Conservation (phyloP, 108 stramenopile species). For the Discostella pseudostelligera region DNA sequence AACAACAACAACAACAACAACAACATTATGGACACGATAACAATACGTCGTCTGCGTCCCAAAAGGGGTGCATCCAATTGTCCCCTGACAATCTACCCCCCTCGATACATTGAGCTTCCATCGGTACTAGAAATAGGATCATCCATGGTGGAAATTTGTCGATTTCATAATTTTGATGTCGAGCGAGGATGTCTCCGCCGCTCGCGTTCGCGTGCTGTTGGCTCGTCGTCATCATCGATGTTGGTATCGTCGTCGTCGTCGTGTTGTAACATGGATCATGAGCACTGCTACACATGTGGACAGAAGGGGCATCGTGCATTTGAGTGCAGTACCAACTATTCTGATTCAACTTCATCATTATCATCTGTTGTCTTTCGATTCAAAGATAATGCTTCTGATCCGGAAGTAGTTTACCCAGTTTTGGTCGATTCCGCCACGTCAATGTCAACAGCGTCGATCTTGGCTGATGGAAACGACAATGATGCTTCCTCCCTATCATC, state of each 20-base stretch:
- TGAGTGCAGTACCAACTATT: slow-evolving; percentile 19
- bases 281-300: slow-evolving; percentile 33
- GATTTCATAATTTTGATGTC: slow-evolving; percentile 39
- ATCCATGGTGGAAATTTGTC: slow-evolving; percentile 27
- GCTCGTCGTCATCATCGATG: no score
- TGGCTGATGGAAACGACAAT: no score
- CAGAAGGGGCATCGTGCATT: slow-evolving; percentile 20
- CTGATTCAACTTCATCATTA: neutral
- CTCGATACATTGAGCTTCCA: slow-evolving; percentile 24
- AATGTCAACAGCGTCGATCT: no score
- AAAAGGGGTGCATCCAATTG: slow-evolving; percentile 21
- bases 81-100: slow-evolving; percentile 24
- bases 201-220: no score
- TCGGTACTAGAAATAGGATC: neutral
- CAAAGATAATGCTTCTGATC: neutral
- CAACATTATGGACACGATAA: no score
- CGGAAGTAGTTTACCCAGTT: no score
- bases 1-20: no score
- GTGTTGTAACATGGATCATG: slow-evolving; percentile 30
- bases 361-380: neutral
- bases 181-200: slow-evolving; percentile 34
- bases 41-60: slow-evolving; percentile 25
- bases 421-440: no score
- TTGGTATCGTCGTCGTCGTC: no score
- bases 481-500: no score